Evolutionary conservation across 768 basidiomycete genomes (phyloP).

Genomic region (Russula ochroleuca): DNA sequence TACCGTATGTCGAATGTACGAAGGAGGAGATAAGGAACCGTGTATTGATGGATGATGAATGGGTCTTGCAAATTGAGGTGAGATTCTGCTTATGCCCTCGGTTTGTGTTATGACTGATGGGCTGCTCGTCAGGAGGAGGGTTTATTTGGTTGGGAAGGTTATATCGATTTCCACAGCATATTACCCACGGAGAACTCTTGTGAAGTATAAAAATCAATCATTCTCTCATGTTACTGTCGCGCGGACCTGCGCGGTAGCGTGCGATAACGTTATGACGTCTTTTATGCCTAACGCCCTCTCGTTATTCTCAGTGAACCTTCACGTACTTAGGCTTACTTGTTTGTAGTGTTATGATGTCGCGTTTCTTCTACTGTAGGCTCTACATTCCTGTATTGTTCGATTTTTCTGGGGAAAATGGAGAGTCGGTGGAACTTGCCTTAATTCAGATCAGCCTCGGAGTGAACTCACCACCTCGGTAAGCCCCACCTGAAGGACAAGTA

Average conservation of each 20-base stretch:
- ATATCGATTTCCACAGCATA: slow-evolving; percentile 23
- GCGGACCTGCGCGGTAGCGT: neutral
- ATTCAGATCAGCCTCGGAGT: too few species aligned
- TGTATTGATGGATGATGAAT: slow-evolving; percentile 24
- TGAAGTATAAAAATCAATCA: slow-evolving; percentile 95
- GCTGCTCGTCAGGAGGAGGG: slow-evolving; percentile 13
- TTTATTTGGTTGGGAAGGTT: slow-evolving; percentile 23
- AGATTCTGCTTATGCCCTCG: neutral
- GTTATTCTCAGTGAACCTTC: neutral
- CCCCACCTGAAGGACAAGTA: neutral
- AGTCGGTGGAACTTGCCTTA: too few species aligned
- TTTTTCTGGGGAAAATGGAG: neutral
- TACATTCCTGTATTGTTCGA: neutral
- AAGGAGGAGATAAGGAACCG: slow-evolving; percentile 12
- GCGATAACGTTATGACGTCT: neutral
- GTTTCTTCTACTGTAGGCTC: too few species aligned
- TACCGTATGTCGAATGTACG: slow-evolving; percentile 13
- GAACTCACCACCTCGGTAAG: too few species aligned
- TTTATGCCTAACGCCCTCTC: neutral
- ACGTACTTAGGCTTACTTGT: neutral
- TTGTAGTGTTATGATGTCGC: neutral
- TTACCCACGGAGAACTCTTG: slow-evolving; percentile 91
- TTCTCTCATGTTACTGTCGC: neutral
- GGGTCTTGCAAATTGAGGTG: slow-evolving; percentile 23
- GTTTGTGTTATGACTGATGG: neutral